Conservation (phyloP, 306 rosid species). For the Inga leiocalycina region DNA sequence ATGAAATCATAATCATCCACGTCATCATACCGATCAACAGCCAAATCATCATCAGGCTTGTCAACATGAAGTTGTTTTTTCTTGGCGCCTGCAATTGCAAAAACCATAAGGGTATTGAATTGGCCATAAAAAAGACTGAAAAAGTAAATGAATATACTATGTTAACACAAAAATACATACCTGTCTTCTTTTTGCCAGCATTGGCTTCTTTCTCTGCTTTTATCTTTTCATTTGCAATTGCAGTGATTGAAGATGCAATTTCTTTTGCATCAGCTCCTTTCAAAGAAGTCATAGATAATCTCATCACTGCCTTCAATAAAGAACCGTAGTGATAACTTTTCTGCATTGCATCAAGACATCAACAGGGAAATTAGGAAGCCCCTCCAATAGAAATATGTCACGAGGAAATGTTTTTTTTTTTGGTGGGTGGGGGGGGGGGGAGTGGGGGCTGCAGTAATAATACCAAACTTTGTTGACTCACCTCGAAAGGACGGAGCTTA, state of each 20-base stretch:
- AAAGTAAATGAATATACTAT: neutral
- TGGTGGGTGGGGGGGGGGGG: neutral
- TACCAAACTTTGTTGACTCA: constrained; percentile 27
- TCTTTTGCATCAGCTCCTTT: constrained; percentile 98
- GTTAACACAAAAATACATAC: constrained; percentile 33
- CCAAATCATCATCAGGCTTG: constrained; percentile 81
- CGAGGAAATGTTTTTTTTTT: neutral
- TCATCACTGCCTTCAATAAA: constrained; percentile 81
- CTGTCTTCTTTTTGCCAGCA: constrained; percentile 93
- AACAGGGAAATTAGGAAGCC: constrained; percentile 27
- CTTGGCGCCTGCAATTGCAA: constrained; percentile 77
- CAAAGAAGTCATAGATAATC: constrained; percentile 80
- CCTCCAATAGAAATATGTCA: neutral
- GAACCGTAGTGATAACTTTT: constrained; percentile 84
- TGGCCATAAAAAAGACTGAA: neutral
- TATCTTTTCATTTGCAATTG: constrained; percentile 94
- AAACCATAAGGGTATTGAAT: neutral
- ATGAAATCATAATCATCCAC: constrained; percentile 90
- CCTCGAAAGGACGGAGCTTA: constrained; percentile 76
- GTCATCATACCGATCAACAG: constrained; percentile 55
- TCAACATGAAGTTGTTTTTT: constrained; percentile 90
- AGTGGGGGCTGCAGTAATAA: neutral
- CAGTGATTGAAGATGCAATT: constrained; percentile 86
- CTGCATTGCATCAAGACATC: constrained; percentile 48
- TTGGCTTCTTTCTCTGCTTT: constrained; percentile 94